Percentiles rank a stretch among this genome's conserved stretches.
These are phyloP conservation scores for Diplotaxis tenuifolia DNA, from an alignment of 345 rosid genomes.

Conservation along the genomic window DNA sequence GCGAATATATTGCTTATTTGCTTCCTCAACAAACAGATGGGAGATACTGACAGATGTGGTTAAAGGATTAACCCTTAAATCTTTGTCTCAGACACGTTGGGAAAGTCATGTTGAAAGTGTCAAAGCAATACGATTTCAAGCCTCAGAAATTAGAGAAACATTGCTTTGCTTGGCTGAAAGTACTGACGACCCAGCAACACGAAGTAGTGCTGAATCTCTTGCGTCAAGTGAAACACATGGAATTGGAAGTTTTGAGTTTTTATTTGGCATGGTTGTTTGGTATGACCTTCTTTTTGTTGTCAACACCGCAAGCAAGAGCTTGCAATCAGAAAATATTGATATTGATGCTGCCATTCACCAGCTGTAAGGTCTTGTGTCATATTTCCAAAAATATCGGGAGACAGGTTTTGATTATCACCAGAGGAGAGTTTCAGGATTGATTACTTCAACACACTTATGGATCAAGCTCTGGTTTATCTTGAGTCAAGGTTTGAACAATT, in stretches of 20 bases:
- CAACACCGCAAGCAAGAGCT: background rate
- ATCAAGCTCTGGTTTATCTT: background rate
- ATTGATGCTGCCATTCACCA: background rate
- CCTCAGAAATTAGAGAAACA: background rate
- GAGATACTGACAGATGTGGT: background rate
- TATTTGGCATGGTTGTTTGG: too few relatives aligned
- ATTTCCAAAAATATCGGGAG: background rate
- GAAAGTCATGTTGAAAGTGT: background rate
- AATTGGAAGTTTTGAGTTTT: background rate
- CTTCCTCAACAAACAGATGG: constrained; percentile 1
- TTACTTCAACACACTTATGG: background rate
- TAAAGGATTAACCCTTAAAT: background rate
- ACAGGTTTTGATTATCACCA: background rate
- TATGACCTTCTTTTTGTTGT: too few relatives aligned
- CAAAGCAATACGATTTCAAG: too few relatives aligned
- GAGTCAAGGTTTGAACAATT: background rate
- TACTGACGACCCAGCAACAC: background rate
- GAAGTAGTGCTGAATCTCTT: background rate
- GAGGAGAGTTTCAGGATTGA: background rate
- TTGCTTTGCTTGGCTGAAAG: background rate
- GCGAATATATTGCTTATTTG: background rate
- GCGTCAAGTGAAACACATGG: background rate
- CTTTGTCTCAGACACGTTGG: background rate
- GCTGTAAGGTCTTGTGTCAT: background rate
- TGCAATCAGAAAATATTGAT: background rate